These are phyloP conservation scores for Penicillium sp. DNA, from an alignment of 2,329 filamentous ascomycete genomes.

Conservation along the genomic window DNA sequence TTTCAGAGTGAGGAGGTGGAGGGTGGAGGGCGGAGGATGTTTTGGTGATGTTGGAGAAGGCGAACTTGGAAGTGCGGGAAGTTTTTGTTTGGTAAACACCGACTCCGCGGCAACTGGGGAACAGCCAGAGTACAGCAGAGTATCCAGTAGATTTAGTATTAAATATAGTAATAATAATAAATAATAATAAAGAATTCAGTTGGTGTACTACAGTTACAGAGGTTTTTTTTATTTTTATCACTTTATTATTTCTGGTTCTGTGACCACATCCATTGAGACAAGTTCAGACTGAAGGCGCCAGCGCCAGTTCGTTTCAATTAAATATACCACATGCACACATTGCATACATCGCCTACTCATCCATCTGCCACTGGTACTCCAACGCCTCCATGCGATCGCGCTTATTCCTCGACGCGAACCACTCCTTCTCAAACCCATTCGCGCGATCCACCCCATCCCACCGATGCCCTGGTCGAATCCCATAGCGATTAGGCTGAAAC, in stretches of 20 bases:
- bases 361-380: slow-evolving; percentile 96
- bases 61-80: slow-evolving; percentile 20
- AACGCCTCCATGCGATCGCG: slow-evolving; percentile 76
- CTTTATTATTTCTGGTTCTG: no score
- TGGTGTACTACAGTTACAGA: no score
- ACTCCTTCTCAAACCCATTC: slow-evolving; percentile 91
- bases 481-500: slow-evolving; percentile 88
- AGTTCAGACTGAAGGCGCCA: neutral
- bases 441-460: slow-evolving; percentile 97
- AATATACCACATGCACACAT: neutral
- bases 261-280: no score
- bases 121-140: neutral
- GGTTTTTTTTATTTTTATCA: no score
- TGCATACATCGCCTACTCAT: slow-evolving; percentile 62
- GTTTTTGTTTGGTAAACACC: slow-evolving; percentile 30
- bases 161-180: no score
- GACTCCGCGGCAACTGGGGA: slow-evolving; percentile 13
- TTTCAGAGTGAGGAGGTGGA: slow-evolving; percentile 7
- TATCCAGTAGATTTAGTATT: neutral
- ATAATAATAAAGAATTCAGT: no score
- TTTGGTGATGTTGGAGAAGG: no score
- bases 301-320: neutral
- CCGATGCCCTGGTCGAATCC: slow-evolving; percentile 85
- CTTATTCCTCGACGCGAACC: slow-evolving; percentile 85
- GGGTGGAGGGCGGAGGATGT: no score